Evolutionary conservation across 768 basidiomycete genomes (phyloP).

Genomic region (Mycena floridula): DNA sequence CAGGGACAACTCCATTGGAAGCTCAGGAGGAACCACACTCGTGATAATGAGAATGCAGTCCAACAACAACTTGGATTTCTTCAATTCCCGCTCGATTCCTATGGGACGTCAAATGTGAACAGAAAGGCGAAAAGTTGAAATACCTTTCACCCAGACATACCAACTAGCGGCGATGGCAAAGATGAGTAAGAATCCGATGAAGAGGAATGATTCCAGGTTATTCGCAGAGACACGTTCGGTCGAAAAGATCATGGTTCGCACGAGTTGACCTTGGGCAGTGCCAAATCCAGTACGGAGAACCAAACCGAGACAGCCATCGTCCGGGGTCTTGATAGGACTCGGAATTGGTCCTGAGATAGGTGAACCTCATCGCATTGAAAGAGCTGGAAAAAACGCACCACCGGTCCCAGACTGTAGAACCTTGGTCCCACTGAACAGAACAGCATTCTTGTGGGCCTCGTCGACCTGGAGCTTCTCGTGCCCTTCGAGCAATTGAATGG

Average conservation of each 20-base stretch:
- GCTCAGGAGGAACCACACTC: slow-evolving; percentile 93
- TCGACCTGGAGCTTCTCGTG: slow-evolving; percentile 80
- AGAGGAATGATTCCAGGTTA: slow-evolving; percentile 91
- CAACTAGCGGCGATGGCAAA: slow-evolving; percentile 97
- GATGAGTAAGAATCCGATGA: slow-evolving; percentile 95
- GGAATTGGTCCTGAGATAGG: no score
- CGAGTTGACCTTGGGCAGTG: slow-evolving; percentile 94
- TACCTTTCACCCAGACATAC: slow-evolving; percentile 97
- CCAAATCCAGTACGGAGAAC: slow-evolving; percentile 96
- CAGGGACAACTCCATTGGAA: slow-evolving; percentile 96
- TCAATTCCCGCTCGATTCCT: slow-evolving; percentile 90
- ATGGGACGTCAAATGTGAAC: neutral
- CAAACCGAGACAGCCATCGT: slow-evolving; percentile 87
- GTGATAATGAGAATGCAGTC: slow-evolving; percentile 97
- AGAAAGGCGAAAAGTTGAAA: slow-evolving; percentile 11
- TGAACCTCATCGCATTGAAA: slow-evolving; percentile 14
- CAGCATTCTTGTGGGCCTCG: slow-evolving; percentile 76
- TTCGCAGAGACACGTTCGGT: slow-evolving; percentile 96
- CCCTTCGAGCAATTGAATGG: slow-evolving; percentile 76
- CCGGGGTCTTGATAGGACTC: slow-evolving; percentile 63
- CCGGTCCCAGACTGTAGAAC: slow-evolving; percentile 75
- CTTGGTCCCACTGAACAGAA: slow-evolving; percentile 97
- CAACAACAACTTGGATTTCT: slow-evolving; percentile 90
- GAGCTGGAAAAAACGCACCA: slow-evolving; percentile 23
- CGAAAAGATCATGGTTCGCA: slow-evolving; percentile 98